These are phyloP conservation scores for Uromyces viciae-fabae DNA, from an alignment of 1,284 basidiomycete genomes.

Conservation along the genomic window DNA sequence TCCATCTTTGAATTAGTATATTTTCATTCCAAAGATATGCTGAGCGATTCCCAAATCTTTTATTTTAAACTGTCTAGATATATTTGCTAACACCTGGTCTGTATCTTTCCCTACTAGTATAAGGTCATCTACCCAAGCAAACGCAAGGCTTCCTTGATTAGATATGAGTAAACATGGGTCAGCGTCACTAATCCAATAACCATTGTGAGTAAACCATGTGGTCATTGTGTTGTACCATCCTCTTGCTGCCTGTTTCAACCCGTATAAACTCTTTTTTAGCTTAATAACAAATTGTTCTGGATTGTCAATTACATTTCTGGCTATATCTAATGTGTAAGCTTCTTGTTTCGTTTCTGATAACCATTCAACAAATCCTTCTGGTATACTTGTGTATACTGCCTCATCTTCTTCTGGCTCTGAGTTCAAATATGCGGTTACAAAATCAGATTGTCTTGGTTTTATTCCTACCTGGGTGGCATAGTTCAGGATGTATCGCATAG, in stretches of 20 bases:
- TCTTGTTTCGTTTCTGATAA: neutral
- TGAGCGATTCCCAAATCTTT: too few relatives aligned
- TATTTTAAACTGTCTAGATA: neutral
- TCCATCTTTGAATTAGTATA: too few relatives aligned
- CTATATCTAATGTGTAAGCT: too few relatives aligned
- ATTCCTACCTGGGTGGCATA: neutral
- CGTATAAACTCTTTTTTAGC: too few relatives aligned
- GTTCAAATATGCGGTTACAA: neutral
- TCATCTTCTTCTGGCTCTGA: neutral
- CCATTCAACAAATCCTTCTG: neutral
- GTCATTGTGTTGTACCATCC: too few relatives aligned
- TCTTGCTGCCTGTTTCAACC: too few relatives aligned
- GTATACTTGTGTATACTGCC: neutral
- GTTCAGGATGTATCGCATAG: neutral
- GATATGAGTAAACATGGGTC: neutral
- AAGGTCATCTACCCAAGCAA: constrained; percentile 15
- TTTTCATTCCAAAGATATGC: too few relatives aligned
- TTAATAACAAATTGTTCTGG: too few relatives aligned
- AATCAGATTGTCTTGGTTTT: too few relatives aligned
- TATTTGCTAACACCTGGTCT: neutral
- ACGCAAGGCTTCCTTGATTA: neutral
- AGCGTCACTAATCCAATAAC: neutral
- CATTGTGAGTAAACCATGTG: too few relatives aligned
- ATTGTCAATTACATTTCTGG: too few relatives aligned
- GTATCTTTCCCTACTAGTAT: neutral